Evolutionary conservation across 768 basidiomycete genomes (phyloP).

Genomic region (Lentinula guzmanii): DNA sequence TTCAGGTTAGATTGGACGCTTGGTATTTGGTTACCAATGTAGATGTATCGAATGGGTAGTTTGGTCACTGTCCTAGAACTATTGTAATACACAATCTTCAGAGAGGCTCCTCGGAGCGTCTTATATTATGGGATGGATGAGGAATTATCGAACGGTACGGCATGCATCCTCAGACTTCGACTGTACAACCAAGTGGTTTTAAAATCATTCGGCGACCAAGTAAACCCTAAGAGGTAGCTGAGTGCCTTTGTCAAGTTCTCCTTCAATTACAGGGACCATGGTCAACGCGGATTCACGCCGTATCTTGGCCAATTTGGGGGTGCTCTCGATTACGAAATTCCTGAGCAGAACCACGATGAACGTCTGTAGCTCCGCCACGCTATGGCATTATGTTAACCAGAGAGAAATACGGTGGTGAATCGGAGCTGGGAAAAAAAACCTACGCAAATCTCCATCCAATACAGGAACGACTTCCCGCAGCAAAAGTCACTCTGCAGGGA

Average conservation of each 20-base stretch:
- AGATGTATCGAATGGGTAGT: too few species aligned
- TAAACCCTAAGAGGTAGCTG: conserved; percentile 32
- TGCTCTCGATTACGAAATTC: conserved; percentile 45
- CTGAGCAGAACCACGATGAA: conserved; percentile 52
- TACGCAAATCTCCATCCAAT: conserved; percentile 24
- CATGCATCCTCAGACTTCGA: too few species aligned
- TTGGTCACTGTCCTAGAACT: too few species aligned
- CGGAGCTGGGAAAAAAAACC: background rate
- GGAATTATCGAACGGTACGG: too few species aligned
- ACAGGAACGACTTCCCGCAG: conserved; percentile 18
- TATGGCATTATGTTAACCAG: conserved; percentile 5
- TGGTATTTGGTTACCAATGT: too few species aligned
- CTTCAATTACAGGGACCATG: conserved; percentile 37
- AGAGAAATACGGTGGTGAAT: background rate
- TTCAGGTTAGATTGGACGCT: too few species aligned
- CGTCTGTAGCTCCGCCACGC: conserved; percentile 46
- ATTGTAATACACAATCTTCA: too few species aligned
- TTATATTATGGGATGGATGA: too few species aligned
- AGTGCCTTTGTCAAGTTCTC: conserved; percentile 32
- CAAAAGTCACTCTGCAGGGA: conserved; percentile 15
- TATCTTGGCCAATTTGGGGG: conserved; percentile 26
- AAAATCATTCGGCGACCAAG: background rate
- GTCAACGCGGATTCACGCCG: conserved; percentile 32
- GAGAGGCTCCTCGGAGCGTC: too few species aligned
- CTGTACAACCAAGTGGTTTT: background rate